These are phyloP conservation scores for Mycena amicta DNA, from an alignment of 768 basidiomycete species.

Conservation along the genomic window DNA sequence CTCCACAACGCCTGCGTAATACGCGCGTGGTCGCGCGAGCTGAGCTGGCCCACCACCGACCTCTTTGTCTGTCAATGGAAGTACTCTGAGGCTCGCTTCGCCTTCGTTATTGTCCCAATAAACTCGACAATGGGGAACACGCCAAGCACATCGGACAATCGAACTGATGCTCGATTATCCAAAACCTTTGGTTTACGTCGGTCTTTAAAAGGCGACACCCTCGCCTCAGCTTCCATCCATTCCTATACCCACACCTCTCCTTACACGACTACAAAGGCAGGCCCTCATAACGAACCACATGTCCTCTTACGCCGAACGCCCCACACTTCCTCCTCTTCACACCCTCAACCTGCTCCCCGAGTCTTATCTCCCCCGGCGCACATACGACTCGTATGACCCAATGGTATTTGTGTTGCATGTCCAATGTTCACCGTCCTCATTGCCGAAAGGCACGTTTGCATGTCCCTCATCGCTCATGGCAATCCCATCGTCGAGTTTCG, in stretches of 20 bases:
- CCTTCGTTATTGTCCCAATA: no score
- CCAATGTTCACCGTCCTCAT: no score
- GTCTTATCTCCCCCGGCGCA: slow-evolving; percentile 10
- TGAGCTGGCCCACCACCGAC: no score
- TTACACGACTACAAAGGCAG: not conserved
- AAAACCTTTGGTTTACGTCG: no score
- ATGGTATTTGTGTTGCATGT: slow-evolving; percentile 7
- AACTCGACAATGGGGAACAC: not conserved
- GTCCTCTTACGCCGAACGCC: slow-evolving; percentile 36
- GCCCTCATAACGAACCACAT: slow-evolving; percentile 2
- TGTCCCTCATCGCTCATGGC: slow-evolving; percentile 20
- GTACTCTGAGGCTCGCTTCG: no score
- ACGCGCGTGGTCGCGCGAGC: no score
- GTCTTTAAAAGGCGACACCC: not conserved
- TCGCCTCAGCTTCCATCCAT: not conserved
- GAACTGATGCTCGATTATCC: no score
- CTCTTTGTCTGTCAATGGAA: no score
- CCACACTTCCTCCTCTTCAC: slow-evolving; percentile 56
- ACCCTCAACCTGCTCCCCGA: slow-evolving; percentile 44
- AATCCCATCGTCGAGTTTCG: slow-evolving; percentile 36
- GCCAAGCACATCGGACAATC: no score
- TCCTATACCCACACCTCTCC: not conserved
- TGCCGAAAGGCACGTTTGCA: no score
- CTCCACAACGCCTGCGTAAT: no score
- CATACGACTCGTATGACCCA: slow-evolving; percentile 25